These are phyloP conservation scores for Hypoxylon sp. DNA, from an alignment of 2,329 filamentous ascomycete species.

Conservation along the genomic window DNA sequence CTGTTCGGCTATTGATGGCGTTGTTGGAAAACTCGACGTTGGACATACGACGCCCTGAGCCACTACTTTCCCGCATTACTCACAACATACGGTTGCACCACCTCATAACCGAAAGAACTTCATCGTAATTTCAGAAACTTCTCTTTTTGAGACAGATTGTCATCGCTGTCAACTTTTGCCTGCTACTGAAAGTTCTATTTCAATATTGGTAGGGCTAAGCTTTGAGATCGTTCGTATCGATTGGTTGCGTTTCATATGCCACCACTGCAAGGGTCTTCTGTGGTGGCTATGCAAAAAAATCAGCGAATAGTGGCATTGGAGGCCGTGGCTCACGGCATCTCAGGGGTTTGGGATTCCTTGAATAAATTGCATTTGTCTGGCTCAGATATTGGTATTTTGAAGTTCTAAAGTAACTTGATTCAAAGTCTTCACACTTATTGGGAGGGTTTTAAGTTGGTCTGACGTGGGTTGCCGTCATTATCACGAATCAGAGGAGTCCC, in stretches of 20 bases:
- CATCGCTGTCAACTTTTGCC: conserved; percentile 2
- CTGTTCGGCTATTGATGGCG: background rate
- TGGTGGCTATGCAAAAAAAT: conserved; percentile 18
- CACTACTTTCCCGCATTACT: background rate
- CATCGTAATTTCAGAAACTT: background rate
- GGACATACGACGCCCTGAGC: background rate
- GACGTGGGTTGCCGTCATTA: conserved; percentile 2
- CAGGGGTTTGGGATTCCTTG: background rate
- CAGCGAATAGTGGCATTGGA: conserved; percentile 3
- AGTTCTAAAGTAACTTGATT: background rate
- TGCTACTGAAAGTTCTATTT: conserved; percentile 1
- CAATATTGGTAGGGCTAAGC: background rate
- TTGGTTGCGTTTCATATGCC: conserved; percentile 19
- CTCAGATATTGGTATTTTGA: background rate
- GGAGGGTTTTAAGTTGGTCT: background rate
- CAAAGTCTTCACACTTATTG: background rate
- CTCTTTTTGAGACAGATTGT: background rate
- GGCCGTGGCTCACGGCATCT: conserved; percentile 4
- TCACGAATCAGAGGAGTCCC: background rate
- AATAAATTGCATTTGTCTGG: background rate
- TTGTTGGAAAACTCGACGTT: background rate
- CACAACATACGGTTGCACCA: background rate
- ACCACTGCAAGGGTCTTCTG: background rate
- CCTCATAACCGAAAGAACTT: background rate
- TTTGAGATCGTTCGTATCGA: conserved; percentile 17